Evolutionary conservation across 2,329 filamentous ascomycete genomes (phyloP).

Genomic region (Colletotrichum tropicicola): DNA sequence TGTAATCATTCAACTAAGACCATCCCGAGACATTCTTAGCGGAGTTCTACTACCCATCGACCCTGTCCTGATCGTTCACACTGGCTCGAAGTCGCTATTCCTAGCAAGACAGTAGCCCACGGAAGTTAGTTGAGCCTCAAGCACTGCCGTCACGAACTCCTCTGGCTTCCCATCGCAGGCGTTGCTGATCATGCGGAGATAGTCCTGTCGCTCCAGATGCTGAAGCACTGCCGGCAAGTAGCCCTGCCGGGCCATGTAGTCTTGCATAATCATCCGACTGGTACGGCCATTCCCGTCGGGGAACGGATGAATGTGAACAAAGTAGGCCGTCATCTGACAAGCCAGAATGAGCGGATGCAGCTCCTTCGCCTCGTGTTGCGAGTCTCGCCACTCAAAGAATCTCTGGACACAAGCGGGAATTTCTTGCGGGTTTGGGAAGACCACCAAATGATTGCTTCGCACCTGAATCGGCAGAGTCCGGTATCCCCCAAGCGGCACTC

Average conservation of each 20-base stretch:
- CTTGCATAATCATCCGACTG: conserved; percentile 34
- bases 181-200: conserved; percentile 33
- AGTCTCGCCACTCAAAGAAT: conserved; percentile 32
- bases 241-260: conserved; percentile 35
- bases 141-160: conserved; percentile 20
- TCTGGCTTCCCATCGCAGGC: conserved; percentile 30
- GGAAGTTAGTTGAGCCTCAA: conserved; percentile 24
- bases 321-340: conserved; percentile 32
- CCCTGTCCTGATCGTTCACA: no score
- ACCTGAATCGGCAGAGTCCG: conserved; percentile 31
- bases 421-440: conserved; percentile 35
- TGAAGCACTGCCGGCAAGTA: conserved; percentile 32
- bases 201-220: conserved; percentile 29
- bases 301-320: conserved; percentile 34
- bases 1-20: no score
- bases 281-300: conserved; percentile 35
- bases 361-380: conserved; percentile 19
- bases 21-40: no score
- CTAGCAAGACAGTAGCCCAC: not conserved
- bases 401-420: conserved; percentile 27
- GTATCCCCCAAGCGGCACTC: conserved; percentile 29
- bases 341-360: conserved; percentile 35
- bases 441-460: conserved; percentile 30
- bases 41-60: no score
- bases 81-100: no score